phyloP scores from a whole-genome alignment of 441 rosid species.

The Raphanus hybrid region DNA sequence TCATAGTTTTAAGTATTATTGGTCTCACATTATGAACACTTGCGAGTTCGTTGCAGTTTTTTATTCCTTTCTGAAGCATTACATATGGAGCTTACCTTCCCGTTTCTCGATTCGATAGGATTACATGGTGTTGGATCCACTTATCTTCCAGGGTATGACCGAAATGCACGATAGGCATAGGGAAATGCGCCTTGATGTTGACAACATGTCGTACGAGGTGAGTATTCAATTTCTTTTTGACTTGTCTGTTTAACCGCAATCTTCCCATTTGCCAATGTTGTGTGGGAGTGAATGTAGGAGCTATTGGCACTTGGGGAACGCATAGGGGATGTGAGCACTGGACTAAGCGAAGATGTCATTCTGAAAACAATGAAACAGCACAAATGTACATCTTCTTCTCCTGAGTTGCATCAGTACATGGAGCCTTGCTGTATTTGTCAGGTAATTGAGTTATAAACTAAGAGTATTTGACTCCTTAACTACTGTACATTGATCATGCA shows the following conservation, averaged over 20 bases:
- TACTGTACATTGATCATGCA: slow-evolving; percentile 4
- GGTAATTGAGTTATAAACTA: slow-evolving; percentile 47
- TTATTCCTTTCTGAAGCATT: background rate
- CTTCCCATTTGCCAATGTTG: background rate
- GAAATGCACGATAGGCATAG: slow-evolving; percentile 82
- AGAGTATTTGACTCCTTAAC: background rate
- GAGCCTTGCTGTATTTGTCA: slow-evolving; percentile 92
- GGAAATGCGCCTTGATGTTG: slow-evolving; percentile 90
- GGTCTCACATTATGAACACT: slow-evolving; percentile 6
- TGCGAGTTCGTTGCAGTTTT: background rate
- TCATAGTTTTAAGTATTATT: slow-evolving; percentile 10
- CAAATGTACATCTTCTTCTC: slow-evolving; percentile 40
- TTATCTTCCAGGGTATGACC: slow-evolving; percentile 61
- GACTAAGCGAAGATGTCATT: slow-evolving; percentile 69
- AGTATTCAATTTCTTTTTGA: slow-evolving; percentile 11
- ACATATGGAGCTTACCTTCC: slow-evolving; percentile 17
- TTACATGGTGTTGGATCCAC: slow-evolving; percentile 74
- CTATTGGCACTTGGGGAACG: slow-evolving; percentile 84
- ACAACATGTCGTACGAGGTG: slow-evolving; percentile 96
- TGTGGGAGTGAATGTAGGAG: slow-evolving; percentile 54
- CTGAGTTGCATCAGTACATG: slow-evolving; percentile 45
- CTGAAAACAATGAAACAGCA: slow-evolving; percentile 61
- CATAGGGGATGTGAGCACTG: slow-evolving; percentile 85
- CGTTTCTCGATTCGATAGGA: slow-evolving; percentile 48
- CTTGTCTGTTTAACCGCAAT: background rate